Evolutionary conservation across 75 land plant species (phyloP), one percentile per base, ranked within the genome.

Genomic region (Chamaecyparis obtusa): DNA sequence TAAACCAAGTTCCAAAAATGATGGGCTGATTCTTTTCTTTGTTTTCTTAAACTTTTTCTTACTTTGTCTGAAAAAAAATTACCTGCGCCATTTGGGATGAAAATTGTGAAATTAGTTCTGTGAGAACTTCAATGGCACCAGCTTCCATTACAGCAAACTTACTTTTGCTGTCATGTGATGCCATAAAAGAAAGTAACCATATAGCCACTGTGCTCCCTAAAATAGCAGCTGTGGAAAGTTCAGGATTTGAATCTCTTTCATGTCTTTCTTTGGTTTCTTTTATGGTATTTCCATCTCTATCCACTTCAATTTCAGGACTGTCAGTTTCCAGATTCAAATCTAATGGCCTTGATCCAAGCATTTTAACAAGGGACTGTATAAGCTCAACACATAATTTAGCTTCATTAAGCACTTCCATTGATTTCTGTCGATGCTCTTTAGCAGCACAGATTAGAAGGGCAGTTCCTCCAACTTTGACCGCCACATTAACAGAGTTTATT

Each of bases 381-480:
- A 98, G 94, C 39, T 77, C 83, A 54, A 80, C 9, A 80, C 89
- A 90, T 14, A 89, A 90, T 7, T 89, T 90, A 51, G 95, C 92
- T 48, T 92, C 94, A 89, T 92, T 86, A 21, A 98, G 88, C 75
- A 88, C 96, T 55, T 94, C 97, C 83, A 97, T 85, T n/a, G 94
- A 87, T 72, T 90, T 93, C 21, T 94, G 91, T 60, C 92, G 89
- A 86, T 95, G 91, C 87, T 93, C 97, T 91, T 94, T 95, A 74
- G 96, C 95, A 76, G 99, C 94, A 90, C 99, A 98, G 44, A 94
- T 91, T 43, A 98, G 94, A 86, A 98, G 94, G 72, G 99, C 96
- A 84, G 96, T 87, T 71, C 99, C 99, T 30, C 99, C 99, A 85
- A 95, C 91, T 88, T 94, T 93, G 48, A 97, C 96, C 84, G 92